Conservation (phyloP, 2,329 filamentous ascomycete species). For the Grosmannia huntii region DNA sequence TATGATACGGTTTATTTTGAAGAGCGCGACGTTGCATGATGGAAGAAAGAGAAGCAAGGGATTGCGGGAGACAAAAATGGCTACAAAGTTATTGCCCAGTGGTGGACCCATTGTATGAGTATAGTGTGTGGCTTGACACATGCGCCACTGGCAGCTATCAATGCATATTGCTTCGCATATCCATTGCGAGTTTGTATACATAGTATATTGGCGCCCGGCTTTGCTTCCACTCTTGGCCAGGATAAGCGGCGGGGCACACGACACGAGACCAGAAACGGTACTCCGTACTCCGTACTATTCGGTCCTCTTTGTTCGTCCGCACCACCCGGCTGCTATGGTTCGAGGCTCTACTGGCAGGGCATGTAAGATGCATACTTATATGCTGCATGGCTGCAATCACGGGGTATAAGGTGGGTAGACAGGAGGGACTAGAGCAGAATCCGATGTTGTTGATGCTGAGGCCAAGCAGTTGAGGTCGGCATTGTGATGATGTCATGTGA, state of each 20-base stretch:
- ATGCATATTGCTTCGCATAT: not conserved
- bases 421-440: too few relatives aligned
- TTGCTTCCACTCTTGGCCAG: not conserved
- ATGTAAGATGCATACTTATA: not conserved
- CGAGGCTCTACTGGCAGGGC: not conserved
- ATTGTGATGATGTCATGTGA: not conserved
- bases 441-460: too few relatives aligned
- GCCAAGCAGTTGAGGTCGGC: not conserved
- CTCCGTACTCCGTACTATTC: too few relatives aligned
- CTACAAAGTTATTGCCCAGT: not conserved
- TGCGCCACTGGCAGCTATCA: too few relatives aligned
- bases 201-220: not conserved
- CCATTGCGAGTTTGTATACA: not conserved
- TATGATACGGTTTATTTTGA: not conserved
- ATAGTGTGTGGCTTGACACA: not conserved
- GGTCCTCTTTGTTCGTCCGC: not conserved
- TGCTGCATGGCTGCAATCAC: not conserved
- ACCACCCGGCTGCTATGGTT: not conserved
- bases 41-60: not conserved
- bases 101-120: not conserved
- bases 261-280: not conserved
- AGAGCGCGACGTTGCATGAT: constrained; percentile 12
- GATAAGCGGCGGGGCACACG: not conserved
- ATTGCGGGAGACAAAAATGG: not conserved
- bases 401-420: not conserved